These are phyloP conservation scores for Scleroderma citrinum DNA, from an alignment of 768 basidiomycete species.

Conservation along the genomic window DNA sequence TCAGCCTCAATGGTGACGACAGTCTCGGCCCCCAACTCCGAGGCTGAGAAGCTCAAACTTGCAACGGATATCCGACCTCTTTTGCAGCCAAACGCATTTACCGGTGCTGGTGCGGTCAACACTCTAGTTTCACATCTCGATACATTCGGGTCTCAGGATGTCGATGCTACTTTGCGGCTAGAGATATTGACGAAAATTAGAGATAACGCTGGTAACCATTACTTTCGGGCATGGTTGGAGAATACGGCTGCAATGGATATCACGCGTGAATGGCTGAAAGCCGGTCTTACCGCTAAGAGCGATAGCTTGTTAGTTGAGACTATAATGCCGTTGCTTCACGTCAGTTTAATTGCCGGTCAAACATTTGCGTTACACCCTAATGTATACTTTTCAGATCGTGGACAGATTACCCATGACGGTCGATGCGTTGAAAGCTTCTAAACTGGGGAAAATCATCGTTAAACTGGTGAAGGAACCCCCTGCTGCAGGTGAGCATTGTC, in stretches of 20 bases:
- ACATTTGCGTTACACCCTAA: constrained; percentile 13
- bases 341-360: constrained; percentile 38
- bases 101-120: constrained; percentile 62
- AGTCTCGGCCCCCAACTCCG: constrained; percentile 34
- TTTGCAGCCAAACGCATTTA: constrained; percentile 54
- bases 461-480: constrained; percentile 72
- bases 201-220: constrained; percentile 80
- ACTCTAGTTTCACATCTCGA: constrained; percentile 54
- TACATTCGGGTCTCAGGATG: constrained; percentile 56
- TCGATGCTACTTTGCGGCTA: constrained; percentile 57
- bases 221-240: constrained; percentile 82
- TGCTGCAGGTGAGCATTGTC: constrained; percentile 64
- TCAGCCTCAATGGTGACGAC: constrained; percentile 23
- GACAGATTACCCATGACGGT: constrained; percentile 76
- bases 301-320: constrained; percentile 60
- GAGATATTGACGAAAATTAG: constrained; percentile 78
- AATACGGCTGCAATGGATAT: constrained; percentile 71
- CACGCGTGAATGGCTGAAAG: constrained; percentile 76
- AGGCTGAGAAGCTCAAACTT: constrained; percentile 54
- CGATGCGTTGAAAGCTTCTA: constrained; percentile 61
- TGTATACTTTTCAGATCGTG: constrained; percentile 47
- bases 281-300: constrained; percentile 51
- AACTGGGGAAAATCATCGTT: constrained; percentile 74
- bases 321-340: constrained; percentile 82
- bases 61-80: constrained; percentile 47